These are phyloP conservation scores for Tylopilus felleus DNA, from an alignment of 768 basidiomycete species.

Conservation along the genomic window DNA sequence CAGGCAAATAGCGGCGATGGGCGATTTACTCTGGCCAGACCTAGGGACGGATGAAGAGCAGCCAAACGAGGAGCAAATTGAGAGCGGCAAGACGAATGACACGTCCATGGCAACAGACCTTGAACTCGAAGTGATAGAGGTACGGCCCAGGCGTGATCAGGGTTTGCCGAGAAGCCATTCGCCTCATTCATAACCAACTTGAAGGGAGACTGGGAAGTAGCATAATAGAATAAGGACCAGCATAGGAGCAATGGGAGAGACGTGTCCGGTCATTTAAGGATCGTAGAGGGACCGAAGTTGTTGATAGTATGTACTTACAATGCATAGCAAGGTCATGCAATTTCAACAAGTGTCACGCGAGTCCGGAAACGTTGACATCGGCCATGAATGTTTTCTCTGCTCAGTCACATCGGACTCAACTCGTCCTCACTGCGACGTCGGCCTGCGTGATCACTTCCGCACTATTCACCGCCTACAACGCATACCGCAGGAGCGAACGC, in stretches of 20 bases:
- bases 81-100: not conserved
- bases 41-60: not conserved
- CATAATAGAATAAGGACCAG: not conserved
- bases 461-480: conserved; percentile 55
- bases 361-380: not conserved
- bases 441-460: conserved; percentile 62
- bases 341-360: not conserved
- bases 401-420: conserved; percentile 60
- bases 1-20: conserved; percentile 15
- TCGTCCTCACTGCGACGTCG: conserved; percentile 60
- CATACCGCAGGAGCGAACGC: conserved; percentile 43
- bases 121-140: not conserved
- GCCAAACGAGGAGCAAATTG: not conserved
- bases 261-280: no score
- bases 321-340: not conserved
- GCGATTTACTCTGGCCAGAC: not conserved
- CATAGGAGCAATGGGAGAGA: not conserved
- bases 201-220: not conserved
- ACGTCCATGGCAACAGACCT: not conserved
- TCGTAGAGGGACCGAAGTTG: no score
- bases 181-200: not conserved
- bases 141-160: not conserved
- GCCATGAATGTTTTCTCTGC: conserved; percentile 23
- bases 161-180: not conserved
- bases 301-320: no score